phyloP scores from a whole-genome alignment of 1,139 yeast species.

The Hemisphaericaspora xylofermentans region DNA sequence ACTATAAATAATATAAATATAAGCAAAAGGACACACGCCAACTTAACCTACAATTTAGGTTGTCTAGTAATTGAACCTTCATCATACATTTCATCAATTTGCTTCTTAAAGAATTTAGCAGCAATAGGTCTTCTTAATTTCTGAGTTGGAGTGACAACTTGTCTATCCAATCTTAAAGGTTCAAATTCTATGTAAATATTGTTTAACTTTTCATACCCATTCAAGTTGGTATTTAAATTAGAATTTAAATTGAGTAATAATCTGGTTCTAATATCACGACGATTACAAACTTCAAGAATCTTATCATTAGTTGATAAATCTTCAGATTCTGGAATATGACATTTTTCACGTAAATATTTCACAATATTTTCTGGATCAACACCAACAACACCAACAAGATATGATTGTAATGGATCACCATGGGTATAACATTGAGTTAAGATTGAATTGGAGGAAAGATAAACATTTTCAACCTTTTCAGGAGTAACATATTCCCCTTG shows the following conservation, averaged over 20 bases:
- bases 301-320: conserved; percentile 17
- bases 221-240: conserved; percentile 23
- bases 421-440: conserved; percentile 57
- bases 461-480: conserved; percentile 69
- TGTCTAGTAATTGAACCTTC: conserved; percentile 28
- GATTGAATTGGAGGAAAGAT: conserved; percentile 53
- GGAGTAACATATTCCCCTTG: conserved; percentile 86
- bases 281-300: conserved; percentile 24
- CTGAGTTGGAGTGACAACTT: conserved; percentile 43
- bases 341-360: conserved; percentile 21
- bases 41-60: conserved; percentile 18
- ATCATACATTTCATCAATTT: conserved; percentile 23
- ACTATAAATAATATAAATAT: background rate
- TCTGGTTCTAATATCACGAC: conserved; percentile 21
- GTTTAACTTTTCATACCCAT: conserved; percentile 39
- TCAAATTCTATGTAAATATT: conserved; percentile 35
- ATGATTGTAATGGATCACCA: conserved; percentile 34
- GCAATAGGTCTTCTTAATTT: conserved; percentile 42
- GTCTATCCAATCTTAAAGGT: conserved; percentile 39
- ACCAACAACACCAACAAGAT: conserved; percentile 35
- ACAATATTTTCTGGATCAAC: conserved; percentile 36
- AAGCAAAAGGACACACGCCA: too few relatives aligned
- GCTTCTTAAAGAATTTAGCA: conserved; percentile 26
- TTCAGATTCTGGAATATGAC: conserved; percentile 11
- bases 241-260: conserved; percentile 30